phyloP scores from a whole-genome alignment of 2,329 filamentous ascomycete species.

The Rutstroemia sp. region DNA sequence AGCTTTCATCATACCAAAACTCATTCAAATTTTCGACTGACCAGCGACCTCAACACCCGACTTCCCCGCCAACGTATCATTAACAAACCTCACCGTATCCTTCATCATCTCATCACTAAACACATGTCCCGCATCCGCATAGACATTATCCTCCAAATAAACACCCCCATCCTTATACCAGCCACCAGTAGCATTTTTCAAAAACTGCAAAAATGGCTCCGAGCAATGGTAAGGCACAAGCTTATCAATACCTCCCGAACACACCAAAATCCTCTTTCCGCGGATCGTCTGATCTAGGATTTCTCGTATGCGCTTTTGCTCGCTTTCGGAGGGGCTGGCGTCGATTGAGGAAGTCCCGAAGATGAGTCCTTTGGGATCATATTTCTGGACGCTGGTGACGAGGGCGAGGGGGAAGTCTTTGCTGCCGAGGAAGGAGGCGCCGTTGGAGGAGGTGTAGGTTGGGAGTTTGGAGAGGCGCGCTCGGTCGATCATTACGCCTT shows the following conservation, averaged over 20 bases:
- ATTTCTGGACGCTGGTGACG: slow-evolving; percentile 51
- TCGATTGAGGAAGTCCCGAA: slow-evolving; percentile 44
- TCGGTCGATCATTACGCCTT: slow-evolving; percentile 65
- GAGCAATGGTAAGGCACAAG: slow-evolving; percentile 62
- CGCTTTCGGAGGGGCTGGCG: slow-evolving; percentile 25
- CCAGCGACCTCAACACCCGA: neutral
- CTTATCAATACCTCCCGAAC: slow-evolving; percentile 61
- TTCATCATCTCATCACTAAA: slow-evolving; percentile 60
- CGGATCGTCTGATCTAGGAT: slow-evolving; percentile 43
- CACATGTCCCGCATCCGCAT: slow-evolving; percentile 61
- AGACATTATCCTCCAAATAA: slow-evolving; percentile 57
- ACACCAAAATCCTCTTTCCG: slow-evolving; percentile 57
- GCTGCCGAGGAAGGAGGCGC: slow-evolving; percentile 65
- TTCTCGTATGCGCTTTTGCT: slow-evolving; percentile 37
- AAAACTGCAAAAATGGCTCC: slow-evolving; percentile 51
- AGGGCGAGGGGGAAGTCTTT: slow-evolving; percentile 68
- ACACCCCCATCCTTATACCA: slow-evolving; percentile 51
- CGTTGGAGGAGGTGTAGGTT: slow-evolving; percentile 50
- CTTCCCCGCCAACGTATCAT: slow-evolving; percentile 28
- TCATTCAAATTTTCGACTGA: slow-evolving; percentile 18
- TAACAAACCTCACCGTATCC: slow-evolving; percentile 58
- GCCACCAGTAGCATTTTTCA: slow-evolving; percentile 45
- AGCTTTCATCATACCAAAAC: no score
- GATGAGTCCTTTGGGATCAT: slow-evolving; percentile 70
- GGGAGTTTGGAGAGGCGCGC: slow-evolving; percentile 61